Evolutionary conservation across 441 rosid genomes (phyloP).

Genomic region (Adansonia grandidieri): DNA sequence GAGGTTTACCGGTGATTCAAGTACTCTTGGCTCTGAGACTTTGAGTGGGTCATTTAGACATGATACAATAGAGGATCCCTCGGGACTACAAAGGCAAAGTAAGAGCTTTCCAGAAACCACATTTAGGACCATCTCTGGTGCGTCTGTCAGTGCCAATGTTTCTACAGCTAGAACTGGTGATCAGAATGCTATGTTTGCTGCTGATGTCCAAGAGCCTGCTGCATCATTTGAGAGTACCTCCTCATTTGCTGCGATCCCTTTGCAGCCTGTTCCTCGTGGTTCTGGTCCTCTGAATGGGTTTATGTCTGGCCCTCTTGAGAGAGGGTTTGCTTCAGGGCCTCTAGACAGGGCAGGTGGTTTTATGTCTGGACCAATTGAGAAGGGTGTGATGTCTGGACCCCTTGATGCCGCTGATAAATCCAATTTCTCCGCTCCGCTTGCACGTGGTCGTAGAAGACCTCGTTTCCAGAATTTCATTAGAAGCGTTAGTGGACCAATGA

Average conservation of each 20-base stretch:
- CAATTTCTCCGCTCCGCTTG: conserved; percentile 92
- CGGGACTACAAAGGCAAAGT: conserved; percentile 52
- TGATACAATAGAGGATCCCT: conserved; percentile 73
- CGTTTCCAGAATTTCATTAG: conserved; percentile 71
- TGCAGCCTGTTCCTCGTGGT: conserved; percentile 90
- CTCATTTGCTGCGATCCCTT: conserved; percentile 86
- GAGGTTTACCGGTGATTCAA: conserved; percentile 93
- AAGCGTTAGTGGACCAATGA: conserved; percentile 94
- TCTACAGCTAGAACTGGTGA: conserved; percentile 91
- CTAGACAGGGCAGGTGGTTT: conserved; percentile 81
- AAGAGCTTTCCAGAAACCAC: conserved; percentile 83
- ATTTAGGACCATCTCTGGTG: conserved; percentile 90
- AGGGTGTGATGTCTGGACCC: conserved; percentile 94
- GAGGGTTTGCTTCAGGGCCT: conserved; percentile 92
- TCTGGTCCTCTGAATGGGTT: conserved; percentile 87
- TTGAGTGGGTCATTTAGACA: conserved; percentile 84
- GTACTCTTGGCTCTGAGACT: conserved; percentile 88
- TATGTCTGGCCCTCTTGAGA: conserved; percentile 93
- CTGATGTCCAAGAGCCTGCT: conserved; percentile 83
- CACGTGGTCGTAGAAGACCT: conserved; percentile 62
- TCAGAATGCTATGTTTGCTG: conserved; percentile 69
- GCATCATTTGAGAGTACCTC: conserved; percentile 97
- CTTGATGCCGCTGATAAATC: conserved; percentile 77
- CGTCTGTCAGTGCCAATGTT: conserved; percentile 95
- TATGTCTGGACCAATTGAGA: conserved; percentile 95